Conservation (phyloP, 495 filamentous ascomycete genomes). For the Wilcoxina mikolae region DNA sequence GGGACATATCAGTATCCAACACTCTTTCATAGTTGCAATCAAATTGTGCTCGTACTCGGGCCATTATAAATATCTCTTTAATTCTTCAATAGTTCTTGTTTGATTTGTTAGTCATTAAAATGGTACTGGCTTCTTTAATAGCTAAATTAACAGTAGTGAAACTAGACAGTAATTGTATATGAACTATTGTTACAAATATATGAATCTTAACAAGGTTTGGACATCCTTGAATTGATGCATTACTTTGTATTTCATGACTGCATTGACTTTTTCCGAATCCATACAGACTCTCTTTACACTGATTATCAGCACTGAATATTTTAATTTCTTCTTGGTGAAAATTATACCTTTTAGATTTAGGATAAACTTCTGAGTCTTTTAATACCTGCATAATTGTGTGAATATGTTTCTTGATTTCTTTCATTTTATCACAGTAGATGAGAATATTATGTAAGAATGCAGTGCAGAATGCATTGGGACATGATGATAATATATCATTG, state of each 20-base stretch:
- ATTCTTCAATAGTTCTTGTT: no score
- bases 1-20: no score
- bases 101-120: not conserved
- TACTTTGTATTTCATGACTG: not conserved
- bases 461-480: conserved; percentile 24
- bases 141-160: conserved; percentile 12
- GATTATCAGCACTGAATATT: not conserved
- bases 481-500: conserved; percentile 22
- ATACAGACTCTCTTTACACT: not conserved
- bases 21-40: no score
- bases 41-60: no score
- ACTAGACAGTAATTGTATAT: conserved; percentile 23
- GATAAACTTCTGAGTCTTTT: not conserved
- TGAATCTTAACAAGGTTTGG: conserved; percentile 21
- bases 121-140: not conserved
- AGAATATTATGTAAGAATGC: no score
- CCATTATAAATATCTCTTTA: no score
- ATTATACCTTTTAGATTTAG: conserved; percentile 6
- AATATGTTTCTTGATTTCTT: conserved; percentile 4
- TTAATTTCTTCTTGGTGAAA: not conserved
- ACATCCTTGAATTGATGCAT: conserved; percentile 20
- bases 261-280: not conserved
- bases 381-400: not conserved
- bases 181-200: conserved; percentile 32
- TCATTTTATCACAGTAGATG: conserved; percentile 10